Percentiles rank a stretch among this genome's conserved stretches.
Conservation (phyloP, 2,329 filamentous ascomycete genomes). For the Emydomyces testavorans region DNA sequence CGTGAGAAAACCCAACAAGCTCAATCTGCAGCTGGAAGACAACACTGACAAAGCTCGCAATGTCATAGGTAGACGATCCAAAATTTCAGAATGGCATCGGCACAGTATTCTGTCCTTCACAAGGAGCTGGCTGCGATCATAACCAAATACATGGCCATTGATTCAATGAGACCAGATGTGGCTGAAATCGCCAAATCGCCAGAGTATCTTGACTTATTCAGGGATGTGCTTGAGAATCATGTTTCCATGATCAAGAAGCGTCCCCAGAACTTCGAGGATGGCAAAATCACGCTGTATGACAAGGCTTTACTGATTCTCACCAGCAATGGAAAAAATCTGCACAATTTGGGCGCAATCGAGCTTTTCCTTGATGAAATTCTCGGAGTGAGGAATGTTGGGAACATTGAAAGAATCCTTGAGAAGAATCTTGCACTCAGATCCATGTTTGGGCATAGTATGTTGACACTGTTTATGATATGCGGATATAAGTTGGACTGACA, state of each 20-base stretch:
- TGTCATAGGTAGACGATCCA: not conserved
- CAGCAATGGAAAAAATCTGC: slow-evolving; percentile 23
- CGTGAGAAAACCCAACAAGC: not conserved
- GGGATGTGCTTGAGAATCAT: slow-evolving; percentile 28
- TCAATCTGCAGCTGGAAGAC: not conserved
- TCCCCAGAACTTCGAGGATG: slow-evolving; percentile 26
- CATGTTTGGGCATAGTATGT: slow-evolving; percentile 21
- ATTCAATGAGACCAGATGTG: slow-evolving; percentile 22
- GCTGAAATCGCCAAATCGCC: slow-evolving; percentile 23
- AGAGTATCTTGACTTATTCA: slow-evolving; percentile 21
- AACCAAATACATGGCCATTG: slow-evolving; percentile 20
- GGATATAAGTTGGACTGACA: not conserved
- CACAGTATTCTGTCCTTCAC: not conserved
- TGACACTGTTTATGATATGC: not conserved
- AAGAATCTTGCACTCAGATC: slow-evolving; percentile 23
- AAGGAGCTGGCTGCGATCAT: slow-evolving; percentile 18
- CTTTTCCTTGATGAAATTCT: slow-evolving; percentile 32
- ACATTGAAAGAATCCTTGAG: slow-evolving; percentile 21
- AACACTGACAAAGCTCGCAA: not conserved
- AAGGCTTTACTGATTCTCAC: slow-evolving; percentile 29
- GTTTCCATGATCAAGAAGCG: slow-evolving; percentile 28
- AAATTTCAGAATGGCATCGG: not conserved
- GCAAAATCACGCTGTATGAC: slow-evolving; percentile 33
- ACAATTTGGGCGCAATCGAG: slow-evolving; percentile 26
- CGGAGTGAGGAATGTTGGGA: slow-evolving; percentile 20